These are phyloP conservation scores for Lojkania enalia DNA, from an alignment of 2,329 filamentous ascomycete genomes.

Conservation along the genomic window DNA sequence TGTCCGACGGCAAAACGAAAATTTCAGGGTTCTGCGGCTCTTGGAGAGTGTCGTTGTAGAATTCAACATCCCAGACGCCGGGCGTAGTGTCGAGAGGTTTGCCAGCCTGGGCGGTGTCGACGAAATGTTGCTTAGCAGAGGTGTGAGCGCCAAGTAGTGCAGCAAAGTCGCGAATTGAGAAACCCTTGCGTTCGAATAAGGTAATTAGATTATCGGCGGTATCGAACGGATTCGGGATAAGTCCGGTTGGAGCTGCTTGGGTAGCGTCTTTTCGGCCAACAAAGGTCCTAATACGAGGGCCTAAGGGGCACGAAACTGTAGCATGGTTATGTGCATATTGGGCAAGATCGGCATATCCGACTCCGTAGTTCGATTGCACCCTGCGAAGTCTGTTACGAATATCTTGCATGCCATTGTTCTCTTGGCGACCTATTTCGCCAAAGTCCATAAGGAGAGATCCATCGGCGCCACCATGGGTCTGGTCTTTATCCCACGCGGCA, in stretches of 20 bases:
- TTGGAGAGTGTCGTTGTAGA: slow-evolving; percentile 49
- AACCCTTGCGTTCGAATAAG: slow-evolving; percentile 57
- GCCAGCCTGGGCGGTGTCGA: slow-evolving; percentile 46
- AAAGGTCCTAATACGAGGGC: slow-evolving; percentile 55
- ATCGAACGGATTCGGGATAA: slow-evolving; percentile 51
- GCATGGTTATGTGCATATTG: slow-evolving; percentile 55
- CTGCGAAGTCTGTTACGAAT: slow-evolving; percentile 45
- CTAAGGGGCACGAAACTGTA: slow-evolving; percentile 56
- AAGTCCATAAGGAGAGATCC: slow-evolving; percentile 46
- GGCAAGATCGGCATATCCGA: slow-evolving; percentile 59
- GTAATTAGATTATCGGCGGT: slow-evolving; percentile 49
- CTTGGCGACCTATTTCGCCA: slow-evolving; percentile 40
- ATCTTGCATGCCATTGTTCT: slow-evolving; percentile 52
- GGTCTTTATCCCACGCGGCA: slow-evolving; percentile 41
- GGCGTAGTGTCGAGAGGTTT: slow-evolving; percentile 54
- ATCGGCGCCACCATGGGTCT: slow-evolving; percentile 45
- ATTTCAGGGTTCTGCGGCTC: slow-evolving; percentile 27
- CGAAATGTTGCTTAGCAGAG: slow-evolving; percentile 52
- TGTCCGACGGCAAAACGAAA: slow-evolving; percentile 35
- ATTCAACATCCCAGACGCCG: slow-evolving; percentile 55
- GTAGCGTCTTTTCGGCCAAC: slow-evolving; percentile 54
- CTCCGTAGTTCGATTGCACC: slow-evolving; percentile 48
- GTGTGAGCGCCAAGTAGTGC: slow-evolving; percentile 61
- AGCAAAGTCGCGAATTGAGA: slow-evolving; percentile 54
- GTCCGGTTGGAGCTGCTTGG: slow-evolving; percentile 46